phyloP scores from a whole-genome alignment of 768 basidiomycete genomes.

The Amanita thiersii region DNA sequence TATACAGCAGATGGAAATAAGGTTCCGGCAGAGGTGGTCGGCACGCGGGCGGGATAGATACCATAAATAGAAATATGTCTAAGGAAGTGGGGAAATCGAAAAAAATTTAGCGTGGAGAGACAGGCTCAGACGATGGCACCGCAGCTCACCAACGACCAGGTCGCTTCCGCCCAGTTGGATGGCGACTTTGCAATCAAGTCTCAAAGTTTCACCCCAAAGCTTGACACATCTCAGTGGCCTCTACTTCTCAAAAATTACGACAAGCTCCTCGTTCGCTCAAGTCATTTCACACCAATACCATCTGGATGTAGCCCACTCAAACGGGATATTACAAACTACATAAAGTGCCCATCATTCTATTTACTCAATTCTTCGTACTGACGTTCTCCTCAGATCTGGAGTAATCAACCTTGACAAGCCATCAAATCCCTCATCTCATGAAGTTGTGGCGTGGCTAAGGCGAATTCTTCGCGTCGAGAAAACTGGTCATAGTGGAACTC shows the following conservation, averaged over 20 bases:
- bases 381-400: slow-evolving; percentile 62
- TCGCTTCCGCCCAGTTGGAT: slow-evolving; percentile 64
- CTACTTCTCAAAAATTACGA: slow-evolving; percentile 98
- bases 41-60: too few species aligned
- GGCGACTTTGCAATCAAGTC: slow-evolving; percentile 82
- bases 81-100: slow-evolving; percentile 12
- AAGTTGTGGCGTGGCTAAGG: slow-evolving; percentile 98
- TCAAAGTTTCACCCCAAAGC: slow-evolving; percentile 59
- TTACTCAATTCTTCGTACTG: slow-evolving; percentile 2
- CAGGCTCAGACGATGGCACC: slow-evolving; percentile 30
- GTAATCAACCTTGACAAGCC: slow-evolving; percentile 99
- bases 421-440: slow-evolving; percentile 97
- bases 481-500: slow-evolving; percentile 97
- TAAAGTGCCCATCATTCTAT: slow-evolving; percentile 53
- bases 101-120: slow-evolving; percentile 1
- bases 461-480: slow-evolving; percentile 97
- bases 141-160: slow-evolving; percentile 53
- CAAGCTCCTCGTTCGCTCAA: slow-evolving; percentile 88
- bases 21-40: slow-evolving; percentile 21
- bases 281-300: slow-evolving; percentile 97
- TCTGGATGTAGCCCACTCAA: slow-evolving; percentile 91
- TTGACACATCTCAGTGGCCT: slow-evolving; percentile 97
- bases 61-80: slow-evolving; percentile 11
- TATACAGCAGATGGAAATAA: slow-evolving; percentile 44
- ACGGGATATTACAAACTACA: slow-evolving; percentile 84